Evolutionary conservation across 2,329 filamentous ascomycete genomes (phyloP), one percentile per base, ranked within the genome.

Genomic region (Fusarium poae): DNA sequence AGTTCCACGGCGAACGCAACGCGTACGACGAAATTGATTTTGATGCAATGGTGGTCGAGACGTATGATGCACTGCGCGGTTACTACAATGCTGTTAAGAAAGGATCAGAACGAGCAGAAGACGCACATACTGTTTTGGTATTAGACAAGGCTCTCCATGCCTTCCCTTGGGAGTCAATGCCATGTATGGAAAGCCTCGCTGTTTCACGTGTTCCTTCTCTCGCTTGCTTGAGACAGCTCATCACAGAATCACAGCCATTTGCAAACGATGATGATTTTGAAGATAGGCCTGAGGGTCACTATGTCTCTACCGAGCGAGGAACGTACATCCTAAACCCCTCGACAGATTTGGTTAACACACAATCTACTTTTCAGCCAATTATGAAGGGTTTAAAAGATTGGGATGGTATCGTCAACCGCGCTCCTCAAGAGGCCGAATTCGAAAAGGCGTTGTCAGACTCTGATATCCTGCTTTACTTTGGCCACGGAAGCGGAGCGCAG

Each of bases 1-100:
- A 98, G 77, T 98, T 99, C 79, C 93, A 97, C 72, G 96, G 96
- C 18, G 97, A 99, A 80, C 88, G 90, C 48, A 99, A 98, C 76
- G 96, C 97, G 0, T 97, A 97, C 79, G 96, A 99, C 73, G 96
- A 99, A 80, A 92, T 99, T 67, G 95, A 98, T 78, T 97, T 98
- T 76, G 96, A 99, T 68, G 82, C 86, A 71, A 97, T 99, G 88
- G 89, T 94, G 7, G 86, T 98, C 39, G 94, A 97, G 72, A 93
- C 92, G 0, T 86, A 93, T 39, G 95, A 97, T 79, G 93, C 94
- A 3, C 82, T 99, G 27, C 88, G 90, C 50, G 86, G 88, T 1
- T 97, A 97, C 75, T 90, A 97, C 74, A 84, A 82, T 25, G 81
- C 82, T 0, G 79, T 79, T 27, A 82, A 81, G 46, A 74, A 75